Conservation (phyloP, 176 grass and related monocot genomes). For the Panicum miliaceum region DNA sequence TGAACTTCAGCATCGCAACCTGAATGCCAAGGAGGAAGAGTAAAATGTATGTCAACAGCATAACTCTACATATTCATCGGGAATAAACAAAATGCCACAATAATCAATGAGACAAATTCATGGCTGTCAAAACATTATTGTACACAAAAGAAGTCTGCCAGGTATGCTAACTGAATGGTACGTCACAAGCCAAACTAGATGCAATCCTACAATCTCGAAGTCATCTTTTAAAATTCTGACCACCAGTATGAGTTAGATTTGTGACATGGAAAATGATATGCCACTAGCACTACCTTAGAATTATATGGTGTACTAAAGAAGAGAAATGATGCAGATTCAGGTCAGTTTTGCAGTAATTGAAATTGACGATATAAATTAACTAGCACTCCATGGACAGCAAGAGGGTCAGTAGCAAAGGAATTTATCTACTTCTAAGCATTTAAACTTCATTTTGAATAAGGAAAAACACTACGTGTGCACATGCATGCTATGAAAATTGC, state of each 20-base stretch:
- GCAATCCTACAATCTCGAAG: neutral
- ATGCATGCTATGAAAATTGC: slow-evolving; percentile 15
- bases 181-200: neutral
- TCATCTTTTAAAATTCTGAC: slow-evolving; percentile 5
- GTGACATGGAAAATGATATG: neutral
- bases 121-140: neutral
- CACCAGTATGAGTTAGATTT: neutral
- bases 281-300: neutral
- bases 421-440: neutral
- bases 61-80: slow-evolving; percentile 16
- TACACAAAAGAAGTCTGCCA: slow-evolving; percentile 3
- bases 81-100: slow-evolving; percentile 14
- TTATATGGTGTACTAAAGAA: slow-evolving; percentile 4
- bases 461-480: neutral
- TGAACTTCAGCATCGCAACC: slow-evolving; percentile 99
- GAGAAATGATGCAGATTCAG: neutral
- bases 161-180: slow-evolving; percentile 18
- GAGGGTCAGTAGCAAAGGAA: slow-evolving; percentile 1
- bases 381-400: neutral
- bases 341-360: neutral
- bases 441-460: slow-evolving; percentile 8
- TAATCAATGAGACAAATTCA: slow-evolving; percentile 3
- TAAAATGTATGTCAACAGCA: slow-evolving; percentile 34
- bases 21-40: slow-evolving; percentile 42
- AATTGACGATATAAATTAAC: neutral